Conservation (phyloP, 257 asterid species). For the Ballota nigra region DNA sequence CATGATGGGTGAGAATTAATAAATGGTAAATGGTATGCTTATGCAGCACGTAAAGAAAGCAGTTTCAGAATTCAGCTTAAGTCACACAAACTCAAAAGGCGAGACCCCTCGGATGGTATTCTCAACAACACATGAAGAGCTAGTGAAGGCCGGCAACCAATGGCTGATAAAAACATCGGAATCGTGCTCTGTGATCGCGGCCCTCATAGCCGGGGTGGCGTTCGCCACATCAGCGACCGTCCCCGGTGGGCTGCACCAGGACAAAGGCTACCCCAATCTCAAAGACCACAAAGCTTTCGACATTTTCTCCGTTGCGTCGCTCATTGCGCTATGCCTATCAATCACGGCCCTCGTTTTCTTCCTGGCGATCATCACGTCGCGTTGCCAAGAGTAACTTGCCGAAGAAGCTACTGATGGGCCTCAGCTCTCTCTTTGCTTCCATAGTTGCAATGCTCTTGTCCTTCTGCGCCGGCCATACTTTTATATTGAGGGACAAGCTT, state of each 20-base stretch:
- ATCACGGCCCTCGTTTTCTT: conserved; percentile 59
- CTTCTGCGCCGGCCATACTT: conserved; percentile 62
- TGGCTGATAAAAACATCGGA: conserved; percentile 68
- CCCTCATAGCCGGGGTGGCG: conserved; percentile 63
- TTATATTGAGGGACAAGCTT: conserved; percentile 35
- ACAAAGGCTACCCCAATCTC: conserved; percentile 39
- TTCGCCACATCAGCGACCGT: conserved; percentile 57
- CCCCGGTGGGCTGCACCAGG: conserved; percentile 50
- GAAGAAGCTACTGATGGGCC: conserved; percentile 45
- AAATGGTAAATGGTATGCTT: no score
- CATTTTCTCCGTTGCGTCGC: conserved; percentile 43
- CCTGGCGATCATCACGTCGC: conserved; percentile 57
- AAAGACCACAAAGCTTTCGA: conserved; percentile 27
- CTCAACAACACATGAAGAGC: conserved; percentile 28
- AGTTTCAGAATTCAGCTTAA: conserved; percentile 19
- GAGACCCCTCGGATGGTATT: conserved; percentile 41
- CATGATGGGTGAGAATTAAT: no score
- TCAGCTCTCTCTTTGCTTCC: conserved; percentile 45
- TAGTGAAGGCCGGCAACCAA: conserved; percentile 33
- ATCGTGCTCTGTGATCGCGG: conserved; percentile 62
- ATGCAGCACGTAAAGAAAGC: conserved; percentile 54
- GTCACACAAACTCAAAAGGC: conserved; percentile 35
- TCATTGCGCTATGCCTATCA: conserved; percentile 55
- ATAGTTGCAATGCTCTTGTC: conserved; percentile 54
- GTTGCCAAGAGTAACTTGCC: conserved; percentile 46